Base-by-base conservation (phyloP, 495 filamentous ascomycete species). In the Aspergillus egyptiacus region DNA sequence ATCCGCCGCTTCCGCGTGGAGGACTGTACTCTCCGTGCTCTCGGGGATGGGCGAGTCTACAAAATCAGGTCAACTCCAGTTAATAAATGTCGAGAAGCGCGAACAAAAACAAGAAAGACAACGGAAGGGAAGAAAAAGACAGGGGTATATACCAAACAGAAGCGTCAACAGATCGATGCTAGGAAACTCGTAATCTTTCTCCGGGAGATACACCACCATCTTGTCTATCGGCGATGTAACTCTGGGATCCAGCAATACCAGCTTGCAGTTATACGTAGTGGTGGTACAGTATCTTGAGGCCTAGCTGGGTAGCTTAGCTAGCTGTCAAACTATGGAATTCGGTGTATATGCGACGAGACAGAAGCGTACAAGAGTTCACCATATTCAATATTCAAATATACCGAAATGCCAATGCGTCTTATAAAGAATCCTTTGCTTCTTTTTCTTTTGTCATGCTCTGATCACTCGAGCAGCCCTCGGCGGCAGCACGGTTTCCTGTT, bases 1-100 rank as follows among this genome's bases (percentile, higher is more conserved):
- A 47, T 79, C 67, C 17, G 69, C 66, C 1, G 78, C 76, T 44
- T 73, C 70, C 35, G 62, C 64, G 48, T 73, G 67, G 14, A 72
- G 53, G 1, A 61, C 34, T 6, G 62, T 63, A 47, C 60, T 62
- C 45, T 74, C 69, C 30, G 65, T 59, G 61, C 27, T 66, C 57
- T 14, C 63, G 57, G 54, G 67, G 61, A 55, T 38, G 53, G 48
- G 54, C 20, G 48, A 56, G 2, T 56, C 54, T 56, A 20, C n/a
- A 1, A n/a, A 18, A 15, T 18, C 18, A 13, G 17, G 8, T 27
- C 14, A 15, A 43, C 2, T 2, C 32, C 15, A 43, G 40, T 20
- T 13, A 30, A 24, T n/a, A n/a, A n/a, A n/a, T 7, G 1, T 13
- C 38, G 15, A 42, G 0, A 42, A 5, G 39, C n/a, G 13, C 19